Evolutionary conservation across 2,329 filamentous ascomycete genomes (phyloP).

Genomic region (Apiospora phragmitis): DNA sequence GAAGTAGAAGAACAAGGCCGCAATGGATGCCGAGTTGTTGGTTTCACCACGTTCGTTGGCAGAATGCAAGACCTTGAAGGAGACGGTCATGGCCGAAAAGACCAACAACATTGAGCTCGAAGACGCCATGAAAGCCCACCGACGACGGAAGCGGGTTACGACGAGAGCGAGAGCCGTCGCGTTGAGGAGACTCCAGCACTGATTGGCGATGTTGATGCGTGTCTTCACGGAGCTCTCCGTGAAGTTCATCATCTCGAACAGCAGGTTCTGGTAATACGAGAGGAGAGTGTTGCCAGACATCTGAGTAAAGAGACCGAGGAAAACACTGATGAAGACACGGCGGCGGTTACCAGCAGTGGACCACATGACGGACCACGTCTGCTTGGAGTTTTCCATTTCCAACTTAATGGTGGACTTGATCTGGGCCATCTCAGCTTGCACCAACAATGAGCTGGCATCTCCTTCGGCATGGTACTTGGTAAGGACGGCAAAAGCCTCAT

Average conservation of each 20-base stretch:
- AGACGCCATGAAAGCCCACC: conserved; percentile 40
- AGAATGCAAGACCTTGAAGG: conserved; percentile 40
- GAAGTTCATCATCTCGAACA: conserved; percentile 47
- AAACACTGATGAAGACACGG: conserved; percentile 37
- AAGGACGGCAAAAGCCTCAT: conserved; percentile 51
- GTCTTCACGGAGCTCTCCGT: conserved; percentile 42
- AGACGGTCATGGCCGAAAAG: conserved; percentile 53
- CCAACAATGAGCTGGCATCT: conserved; percentile 45
- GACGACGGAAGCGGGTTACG: conserved; percentile 37
- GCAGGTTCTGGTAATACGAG: conserved; percentile 37
- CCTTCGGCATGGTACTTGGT: conserved; percentile 41
- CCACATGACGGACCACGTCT: conserved; percentile 44
- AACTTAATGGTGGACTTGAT: conserved; percentile 56
- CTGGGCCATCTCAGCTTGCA: conserved; percentile 56
- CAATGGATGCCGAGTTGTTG: conserved; percentile 27
- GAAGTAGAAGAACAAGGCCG: conserved; percentile 59
- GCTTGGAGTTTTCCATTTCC: conserved; percentile 50
- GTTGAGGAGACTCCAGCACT: conserved; percentile 46
- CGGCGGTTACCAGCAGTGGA: conserved; percentile 41
- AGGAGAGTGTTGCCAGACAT: conserved; percentile 42
- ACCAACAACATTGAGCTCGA: conserved; percentile 44
- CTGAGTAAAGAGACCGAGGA: conserved; percentile 41
- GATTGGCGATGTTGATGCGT: conserved; percentile 45
- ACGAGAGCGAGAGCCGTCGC: conserved; percentile 42
- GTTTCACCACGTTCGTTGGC: conserved; percentile 26